Evolutionary conservation across 305 asterid species (phyloP), one percentile per base, ranked within the genome.

Genomic region (Fraxinus baroniana): DNA sequence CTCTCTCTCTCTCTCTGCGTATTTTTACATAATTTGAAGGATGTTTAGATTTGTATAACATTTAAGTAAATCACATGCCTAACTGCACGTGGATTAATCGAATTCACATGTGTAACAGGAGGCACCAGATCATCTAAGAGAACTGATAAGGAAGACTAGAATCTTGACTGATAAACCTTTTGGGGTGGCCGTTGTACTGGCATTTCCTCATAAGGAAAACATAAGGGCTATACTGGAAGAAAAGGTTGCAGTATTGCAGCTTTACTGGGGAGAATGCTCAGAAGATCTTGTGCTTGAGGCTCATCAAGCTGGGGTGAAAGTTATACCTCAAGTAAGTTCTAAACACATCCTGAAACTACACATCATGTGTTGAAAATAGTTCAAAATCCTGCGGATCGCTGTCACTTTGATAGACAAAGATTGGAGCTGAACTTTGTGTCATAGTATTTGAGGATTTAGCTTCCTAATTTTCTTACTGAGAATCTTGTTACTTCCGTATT

Each of bases 191-290:
- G 93, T 94, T 1, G 87, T 95, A 85, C 92, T 95, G 78, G 98
- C 96, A 0, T 95, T 95, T 80, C 99, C 99, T 39, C 96, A 95
- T 73, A 87, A 90, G 87, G 97, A 91, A 80, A 95, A 94, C 87
- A 7, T 95, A 28, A 92, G 66, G 88, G 97, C 89, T 75, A 90
- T 94, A 80, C 86, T 95, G n/a, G 97, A 91, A 17, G 99, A 95
- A 83, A 93, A 93, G 66, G 95, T 95, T 80, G 97, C 97, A 30
- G 89, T 94, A 62, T 81, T 95, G 89, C 97, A 93, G 90, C 90
- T 95, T 79, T 92, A 82, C 82, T 95, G 98, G 99, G 97, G 97
- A 7, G 97, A 94, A 86, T 86, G 90, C 79, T 78, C 97, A 4
- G 49, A 87, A 57, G 93, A 90, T 35, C 90, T 94, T 7, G 92